Evolutionary conservation across 441 rosid genomes (phyloP), one percentile per base, ranked within the genome.

Genomic region (Brassica hybrid): DNA sequence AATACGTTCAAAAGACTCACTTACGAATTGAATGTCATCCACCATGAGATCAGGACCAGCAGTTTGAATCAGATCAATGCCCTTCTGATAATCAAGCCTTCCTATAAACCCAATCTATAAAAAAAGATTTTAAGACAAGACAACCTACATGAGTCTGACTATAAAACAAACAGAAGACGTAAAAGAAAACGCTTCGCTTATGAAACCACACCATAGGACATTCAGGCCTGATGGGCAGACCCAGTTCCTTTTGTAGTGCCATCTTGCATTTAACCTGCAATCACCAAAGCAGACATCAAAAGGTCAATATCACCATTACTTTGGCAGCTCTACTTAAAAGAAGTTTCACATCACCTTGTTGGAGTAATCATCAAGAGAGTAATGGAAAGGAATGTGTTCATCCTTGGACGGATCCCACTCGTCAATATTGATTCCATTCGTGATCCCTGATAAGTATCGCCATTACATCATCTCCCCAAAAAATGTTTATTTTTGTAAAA

Each of bases 31-130:
- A 84, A 95, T 85, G 86, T 93, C 92, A 32, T 89, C 95, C 79
- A 85, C 86, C 94, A 93, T 75, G 76, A 93, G 91, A 77, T 93
- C 93, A 69, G 91, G 90, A 79, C 74, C 83, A 50, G 89, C 96
- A 50, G 67, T 82, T 19, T 80, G 89, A 64, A 95, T 95, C 68
- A 93, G 74, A 84, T 95, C 99, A 11, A 95, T 91, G 73, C 99
- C 99, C 79, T 93, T 95, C 83, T 95, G 99, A 84, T 93, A 86
- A 86, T 91, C 98, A 84, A 95, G 79, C 82, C 98, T 91, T 81
- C 99, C 98, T 54, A 93, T 91, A 81, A 95, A 95, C 70, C 99
- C 98, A 84, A 95, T 87, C 99, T 95, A 79, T 78, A 71, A 36
- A n/a, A n/a, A 11, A 14, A 7, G 7, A 52, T 59, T 59, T n/a